Evolutionary conservation across 1,284 basidiomycete genomes (phyloP).

Genomic region (Cryptococcus depauperatus): DNA sequence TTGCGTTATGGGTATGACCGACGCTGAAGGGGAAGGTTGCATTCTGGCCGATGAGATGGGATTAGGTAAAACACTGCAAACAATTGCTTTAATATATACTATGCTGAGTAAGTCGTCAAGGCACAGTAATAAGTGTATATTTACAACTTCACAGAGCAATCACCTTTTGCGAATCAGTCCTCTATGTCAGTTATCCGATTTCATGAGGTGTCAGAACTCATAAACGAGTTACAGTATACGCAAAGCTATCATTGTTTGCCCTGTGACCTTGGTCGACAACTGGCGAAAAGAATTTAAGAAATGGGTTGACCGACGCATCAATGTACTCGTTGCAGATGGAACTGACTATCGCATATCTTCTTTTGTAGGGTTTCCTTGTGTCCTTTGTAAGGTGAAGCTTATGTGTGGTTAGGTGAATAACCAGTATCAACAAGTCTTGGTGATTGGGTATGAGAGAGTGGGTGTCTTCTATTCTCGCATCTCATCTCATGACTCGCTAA

Average conservation of each 20-base stretch:
- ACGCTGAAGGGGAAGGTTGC: constrained; percentile 73
- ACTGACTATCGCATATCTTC: constrained; percentile 59
- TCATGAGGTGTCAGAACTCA: too few relatives aligned
- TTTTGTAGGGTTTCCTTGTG: constrained; percentile 61
- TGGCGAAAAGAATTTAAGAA: constrained; percentile 95
- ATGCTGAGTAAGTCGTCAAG: constrained; percentile 58
- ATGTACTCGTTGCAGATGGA: constrained; percentile 72
- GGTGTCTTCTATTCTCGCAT: constrained; percentile 8
- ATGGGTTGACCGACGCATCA: constrained; percentile 51
- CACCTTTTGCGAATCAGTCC: constrained; percentile 59
- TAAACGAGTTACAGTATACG: constrained; percentile 52
- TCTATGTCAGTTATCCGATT: constrained; percentile 48
- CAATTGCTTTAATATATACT: constrained; percentile 79
- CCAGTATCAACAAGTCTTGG: constrained; percentile 67
- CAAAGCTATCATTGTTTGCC: constrained; percentile 87
- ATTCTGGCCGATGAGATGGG: constrained; percentile 98
- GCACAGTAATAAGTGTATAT: neutral
- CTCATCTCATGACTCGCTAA: neutral
- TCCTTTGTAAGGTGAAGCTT: neutral
- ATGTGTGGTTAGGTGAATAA: constrained; percentile 45
- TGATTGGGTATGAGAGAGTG: constrained; percentile 85
- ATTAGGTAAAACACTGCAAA: constrained; percentile 81
- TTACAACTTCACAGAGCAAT: constrained; percentile 53
- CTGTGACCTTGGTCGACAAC: constrained; percentile 89
- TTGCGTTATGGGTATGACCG: constrained; percentile 87